Base-by-base conservation (phyloP, 768 basidiomycete genomes). In the Rickenella mellea region DNA sequence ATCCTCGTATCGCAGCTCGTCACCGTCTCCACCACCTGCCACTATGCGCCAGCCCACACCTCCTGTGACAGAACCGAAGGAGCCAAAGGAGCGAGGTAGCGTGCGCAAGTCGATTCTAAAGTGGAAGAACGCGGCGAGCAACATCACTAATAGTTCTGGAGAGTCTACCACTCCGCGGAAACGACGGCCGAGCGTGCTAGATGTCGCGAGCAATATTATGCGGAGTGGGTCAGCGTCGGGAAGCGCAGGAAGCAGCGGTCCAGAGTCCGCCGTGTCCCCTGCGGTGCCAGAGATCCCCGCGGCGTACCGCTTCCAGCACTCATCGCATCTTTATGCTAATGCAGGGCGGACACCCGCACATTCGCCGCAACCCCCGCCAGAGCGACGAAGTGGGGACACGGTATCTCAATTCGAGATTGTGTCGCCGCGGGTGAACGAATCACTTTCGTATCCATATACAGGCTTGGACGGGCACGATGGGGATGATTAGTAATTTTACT, bases 21-120 rank as follows among this genome's bases (percentile, higher is more conserved):
- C 55, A 19, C 56, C 58, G 31, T 50, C 29, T 12, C n/a, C 29
- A 12, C 15, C 29, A 31, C 15, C 29, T 31, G 12, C 29, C 15
- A 12, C 29, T 12, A 31, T 12, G 15, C 29, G 12, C 21, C 12
- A 12, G 19, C 21, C 36, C 14, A n/a, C 59, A 14, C 47, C 57
- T 29, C 55, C 50, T 25, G 27, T 40, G 21, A 29, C 54, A 25
- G 51, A 58, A n/a, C 63, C 64, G 38, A 67, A 68, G 22, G 19
- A 22, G 33, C 15, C 33, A 22, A 62, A 61, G 49, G 69, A 74
- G 48, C 74, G 68, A 51, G 53, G 59, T 7, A 64, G 59, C 20
- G 65, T 65, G 38, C 74, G 78, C 31, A 85, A 83, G 64, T 86
- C 83, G 9, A 85, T 86, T 45, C 58, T 85, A 49, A 83, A 84